Base-by-base conservation (phyloP, 768 basidiomycete species). In the Omphalotus guepiniiformis region DNA sequence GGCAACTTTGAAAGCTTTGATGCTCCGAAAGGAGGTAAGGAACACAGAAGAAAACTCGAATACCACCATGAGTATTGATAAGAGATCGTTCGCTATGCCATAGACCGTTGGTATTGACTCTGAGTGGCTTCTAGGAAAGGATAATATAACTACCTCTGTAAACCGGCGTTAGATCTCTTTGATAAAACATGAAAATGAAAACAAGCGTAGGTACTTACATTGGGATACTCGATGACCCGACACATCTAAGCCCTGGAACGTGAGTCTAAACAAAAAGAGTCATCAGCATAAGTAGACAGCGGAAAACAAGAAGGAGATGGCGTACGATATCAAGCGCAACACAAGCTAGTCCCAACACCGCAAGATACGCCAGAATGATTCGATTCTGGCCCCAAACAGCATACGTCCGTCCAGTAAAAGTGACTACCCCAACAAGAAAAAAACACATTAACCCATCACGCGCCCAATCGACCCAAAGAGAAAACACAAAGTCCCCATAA, bases 271-370 rank as follows among this genome's bases (percentile, higher is more conserved):
- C 15, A 19, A 22, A 37, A 23, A 37, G 37, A 32, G 28, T 7
- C 3, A 19, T 28, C 21, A 27, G 6, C 4, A 28, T n/a, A 21
- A 4, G 27, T 25, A 29, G 41, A 11, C 27, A 18, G 29, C 7
- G 18, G 13, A 32, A 9, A 5, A 18, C 2, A 4, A 3, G n/a
- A 21, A 22, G 6, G 28, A 22, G 9, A 30, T 19, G n/a, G 42
- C 60, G 30, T n/a, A 65, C 63, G 28, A 56, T 53, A 40, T 58
- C 58, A 22, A 61, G 45, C 16, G 58, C 43, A 35, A 62, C 47
- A 39, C 54, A 59, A 13, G 53, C 46, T 16, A 53, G 27, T 3
- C 58, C 63, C n/a, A 62, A 29, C 12, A 52, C 23, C 13, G 41
- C 46, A 39, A 63, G 53, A 25, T 53, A 59, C 8, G 39, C 42